Conservation (phyloP, 352 stramenopile species). For the Aphanomyces invadans region DNA sequence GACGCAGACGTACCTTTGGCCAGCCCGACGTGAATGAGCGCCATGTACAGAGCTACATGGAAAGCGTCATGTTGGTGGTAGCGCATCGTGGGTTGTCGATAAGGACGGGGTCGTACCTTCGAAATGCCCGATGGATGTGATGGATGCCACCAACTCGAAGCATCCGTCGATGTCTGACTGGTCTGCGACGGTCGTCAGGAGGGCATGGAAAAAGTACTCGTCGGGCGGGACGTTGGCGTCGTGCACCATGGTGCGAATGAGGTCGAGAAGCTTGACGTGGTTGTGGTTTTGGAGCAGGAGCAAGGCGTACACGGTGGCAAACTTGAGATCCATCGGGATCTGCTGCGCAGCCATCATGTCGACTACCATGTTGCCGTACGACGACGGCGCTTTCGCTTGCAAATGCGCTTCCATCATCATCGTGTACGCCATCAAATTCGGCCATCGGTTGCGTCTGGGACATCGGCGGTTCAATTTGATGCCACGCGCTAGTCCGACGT, state of each 20-base stretch:
- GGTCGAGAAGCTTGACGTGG: neutral
- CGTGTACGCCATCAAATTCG: neutral
- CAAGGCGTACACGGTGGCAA: conserved; percentile 6
- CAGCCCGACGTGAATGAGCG: neutral
- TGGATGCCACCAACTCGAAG: neutral
- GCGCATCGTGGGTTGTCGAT: too few species aligned
- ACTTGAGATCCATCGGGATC: neutral
- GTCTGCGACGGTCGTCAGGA: neutral
- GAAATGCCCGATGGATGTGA: neutral
- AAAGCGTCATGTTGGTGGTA: neutral
- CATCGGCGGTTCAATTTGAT: too few species aligned
- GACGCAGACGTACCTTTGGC: neutral
- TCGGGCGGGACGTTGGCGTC: neutral
- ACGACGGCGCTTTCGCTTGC: neutral
- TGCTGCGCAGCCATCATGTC: conserved; percentile 2
- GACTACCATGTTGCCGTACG: neutral
- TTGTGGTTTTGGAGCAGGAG: conserved; percentile 1
- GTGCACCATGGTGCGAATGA: neutral
- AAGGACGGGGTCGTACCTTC: neutral
- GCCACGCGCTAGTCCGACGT: too few species aligned
- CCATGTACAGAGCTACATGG: neutral
- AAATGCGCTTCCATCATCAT: neutral
- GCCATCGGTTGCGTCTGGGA: neutral
- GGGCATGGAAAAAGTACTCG: neutral
- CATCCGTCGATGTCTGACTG: neutral